Evolutionary conservation across 306 rosid genomes (phyloP), one percentile per base, ranked within the genome.

Genomic region (Senna siamea): DNA sequence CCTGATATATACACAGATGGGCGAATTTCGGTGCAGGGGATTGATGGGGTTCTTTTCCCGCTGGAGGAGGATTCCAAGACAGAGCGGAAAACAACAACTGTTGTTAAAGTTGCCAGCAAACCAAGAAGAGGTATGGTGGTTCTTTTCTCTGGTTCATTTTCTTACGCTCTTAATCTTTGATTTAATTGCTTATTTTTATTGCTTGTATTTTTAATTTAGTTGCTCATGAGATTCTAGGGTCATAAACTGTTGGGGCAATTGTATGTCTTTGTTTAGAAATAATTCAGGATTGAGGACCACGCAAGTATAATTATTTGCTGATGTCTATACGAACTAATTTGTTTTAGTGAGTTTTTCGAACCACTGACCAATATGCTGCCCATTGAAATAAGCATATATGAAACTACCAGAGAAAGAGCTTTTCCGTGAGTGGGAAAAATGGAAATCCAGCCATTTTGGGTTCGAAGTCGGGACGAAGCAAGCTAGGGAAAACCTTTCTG

Each of bases 1-100:
- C 91, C 93, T 17, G 93, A 89, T 78, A 89, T 89, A 4, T 84
- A 89, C 34, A 86, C 88, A 0, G 93, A 89, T 37, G 91, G 93
- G 13, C 43, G 91, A 75, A 89, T 87, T 63, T 86, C 91, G 26
- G 94, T 89, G 23, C 94, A 89, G 80, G 94, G 91, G 11, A 86
- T 89, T 23, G 94, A 89, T 59, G 85, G 82, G 7, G 94, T 89
- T 52, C 85, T 89, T 44, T 84, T 81, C 68, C 91, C 88, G 13
- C 34, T 38, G 9, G 79, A 81, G 72, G 87, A 82, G 38, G 76
- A 81, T 61, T 6, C 47, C 1, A 76, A 79, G 58, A n/a, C 76
- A 4, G 28, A 18, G 83, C 51, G 71, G 79, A 78, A 70, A 86
- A 73, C 67, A 8, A 76, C n/a, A 7, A 85, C 35, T 9, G 69